Evolutionary conservation across 2,329 filamentous ascomycete species (phyloP).

Genomic region (Emmonsiellopsis sp.): DNA sequence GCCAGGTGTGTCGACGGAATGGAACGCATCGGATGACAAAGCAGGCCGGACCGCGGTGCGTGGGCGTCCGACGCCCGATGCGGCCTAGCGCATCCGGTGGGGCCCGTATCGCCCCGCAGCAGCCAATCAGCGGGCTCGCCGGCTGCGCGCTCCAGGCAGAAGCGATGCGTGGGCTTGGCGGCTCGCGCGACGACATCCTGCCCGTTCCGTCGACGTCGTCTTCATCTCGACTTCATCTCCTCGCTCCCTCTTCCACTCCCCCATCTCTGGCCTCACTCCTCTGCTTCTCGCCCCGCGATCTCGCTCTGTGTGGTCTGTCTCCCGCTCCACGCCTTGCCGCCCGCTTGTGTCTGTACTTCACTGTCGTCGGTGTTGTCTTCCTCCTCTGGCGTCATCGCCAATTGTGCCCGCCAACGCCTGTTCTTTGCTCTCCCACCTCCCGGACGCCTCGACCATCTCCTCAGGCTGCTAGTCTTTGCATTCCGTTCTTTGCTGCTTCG

Average conservation of each 20-base stretch:
- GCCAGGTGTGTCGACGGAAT: no score
- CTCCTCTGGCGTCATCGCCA: not conserved
- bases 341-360: not conserved
- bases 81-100: conserved; percentile 1
- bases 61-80: conserved; percentile 1
- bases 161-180: conserved; percentile 21
- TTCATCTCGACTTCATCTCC: conserved; percentile 13
- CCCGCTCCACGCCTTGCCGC: not conserved
- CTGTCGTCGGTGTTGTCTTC: not conserved
- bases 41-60: not conserved
- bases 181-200: not conserved
- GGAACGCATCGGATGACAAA: conserved; percentile 5
- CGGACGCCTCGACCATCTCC: not conserved
- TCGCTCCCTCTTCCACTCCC: conserved; percentile 7
- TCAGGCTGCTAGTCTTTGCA: not conserved
- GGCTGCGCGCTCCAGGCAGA: conserved; percentile 30
- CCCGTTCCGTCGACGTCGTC: conserved; percentile 4
- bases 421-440: no score
- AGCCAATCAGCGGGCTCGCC: conserved; percentile 11
- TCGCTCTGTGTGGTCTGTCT: not conserved
- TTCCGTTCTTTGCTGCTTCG: not conserved
- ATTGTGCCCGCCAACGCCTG: no score
- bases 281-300: conserved; percentile 9
- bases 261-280: conserved; percentile 8
- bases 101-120: not conserved